Evolutionary conservation across 2,329 filamentous ascomycete genomes (phyloP), one percentile per base, ranked within the genome.

Genomic region (Pyrenophora graminea): DNA sequence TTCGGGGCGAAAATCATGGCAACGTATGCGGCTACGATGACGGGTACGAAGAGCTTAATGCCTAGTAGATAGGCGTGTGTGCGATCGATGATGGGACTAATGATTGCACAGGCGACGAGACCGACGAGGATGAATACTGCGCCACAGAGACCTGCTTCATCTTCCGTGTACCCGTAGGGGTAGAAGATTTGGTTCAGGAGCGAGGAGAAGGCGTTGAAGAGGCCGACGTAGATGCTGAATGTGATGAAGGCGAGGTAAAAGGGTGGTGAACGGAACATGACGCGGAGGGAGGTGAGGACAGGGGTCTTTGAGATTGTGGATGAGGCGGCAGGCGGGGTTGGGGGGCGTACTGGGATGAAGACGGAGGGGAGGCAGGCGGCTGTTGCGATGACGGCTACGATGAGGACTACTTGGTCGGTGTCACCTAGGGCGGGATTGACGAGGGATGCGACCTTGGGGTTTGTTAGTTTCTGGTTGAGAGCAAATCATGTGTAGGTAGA

Each of bases 131-230:
- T 97, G 30, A 97, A 82, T 7, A 97, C 74, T 0, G 89, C 94
- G 58, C 94, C 94, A 9, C 87, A 91, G 64, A 97, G 92, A 30
- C 94, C 94, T 18, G 93, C 90, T 48, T 96, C 82, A 58, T 88
- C 87, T 70, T 96, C 88, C 52, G 78, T 82, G 81, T 91, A 96
- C 64, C 85, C 89, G 75, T 97, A 93, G 0, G 94, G 94, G 33
- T 84, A 79, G 58, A 97, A 83, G 69, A 97, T 90, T 70, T 97
- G 93, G 77, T 93, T 96, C 8, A 97, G 81, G 1, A 97, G 83
- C 1, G 89, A 89, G 42, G 91, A 95, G 60, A 92, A 79, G 61
- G 88, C 88, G 80, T 97, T 97, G 85, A 99, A 99, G 77, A 94
- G 87, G 64, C 89, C 91, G 55, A 96, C 90, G 73, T 91, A 96